phyloP scores from a whole-genome alignment of 2,329 filamentous ascomycete species.

The Biscogniauxia sp. region DNA sequence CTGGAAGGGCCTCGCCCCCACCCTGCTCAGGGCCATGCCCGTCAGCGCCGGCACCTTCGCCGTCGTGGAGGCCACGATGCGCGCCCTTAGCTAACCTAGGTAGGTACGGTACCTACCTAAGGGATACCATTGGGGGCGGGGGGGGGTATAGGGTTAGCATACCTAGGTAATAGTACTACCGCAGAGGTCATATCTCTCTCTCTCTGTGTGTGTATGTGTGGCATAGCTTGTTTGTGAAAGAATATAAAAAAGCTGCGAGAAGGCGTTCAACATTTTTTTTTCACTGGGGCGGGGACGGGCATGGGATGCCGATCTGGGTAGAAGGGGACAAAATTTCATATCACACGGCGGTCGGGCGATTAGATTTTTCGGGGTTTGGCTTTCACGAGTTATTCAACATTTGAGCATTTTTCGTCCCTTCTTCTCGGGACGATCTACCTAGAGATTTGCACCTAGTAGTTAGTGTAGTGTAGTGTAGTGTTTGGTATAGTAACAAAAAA shows the following conservation, averaged over 20 bases:
- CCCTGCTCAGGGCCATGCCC: slow-evolving; percentile 90
- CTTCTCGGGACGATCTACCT: background rate
- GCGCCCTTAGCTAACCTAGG: slow-evolving; percentile 47
- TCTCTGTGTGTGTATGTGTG: too few species aligned
- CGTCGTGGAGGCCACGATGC: slow-evolving; percentile 68
- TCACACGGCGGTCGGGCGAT: background rate
- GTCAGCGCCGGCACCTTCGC: slow-evolving; percentile 98
- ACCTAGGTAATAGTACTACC: background rate
- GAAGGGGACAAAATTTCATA: slow-evolving; percentile 4
- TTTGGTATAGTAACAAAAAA: background rate
- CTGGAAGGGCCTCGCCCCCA: slow-evolving; percentile 92
- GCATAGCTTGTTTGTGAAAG: too few species aligned
- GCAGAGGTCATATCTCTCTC: background rate
- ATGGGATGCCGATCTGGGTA: background rate
- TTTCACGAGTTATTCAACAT: slow-evolving; percentile 19
- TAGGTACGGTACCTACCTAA: too few species aligned
- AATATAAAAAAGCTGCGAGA: background rate
- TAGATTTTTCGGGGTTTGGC: slow-evolving; percentile 13
- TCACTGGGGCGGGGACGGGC: background rate
- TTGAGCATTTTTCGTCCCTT: slow-evolving; percentile 1
- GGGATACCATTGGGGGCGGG: too few species aligned
- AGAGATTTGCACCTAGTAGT: too few species aligned
- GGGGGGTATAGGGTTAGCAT: slow-evolving; percentile 1
- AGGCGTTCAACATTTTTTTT: background rate
- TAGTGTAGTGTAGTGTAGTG: background rate